Evolutionary conservation across 148 eudicot genomes (phyloP).

Genomic region (Nyssa sinensis): DNA sequence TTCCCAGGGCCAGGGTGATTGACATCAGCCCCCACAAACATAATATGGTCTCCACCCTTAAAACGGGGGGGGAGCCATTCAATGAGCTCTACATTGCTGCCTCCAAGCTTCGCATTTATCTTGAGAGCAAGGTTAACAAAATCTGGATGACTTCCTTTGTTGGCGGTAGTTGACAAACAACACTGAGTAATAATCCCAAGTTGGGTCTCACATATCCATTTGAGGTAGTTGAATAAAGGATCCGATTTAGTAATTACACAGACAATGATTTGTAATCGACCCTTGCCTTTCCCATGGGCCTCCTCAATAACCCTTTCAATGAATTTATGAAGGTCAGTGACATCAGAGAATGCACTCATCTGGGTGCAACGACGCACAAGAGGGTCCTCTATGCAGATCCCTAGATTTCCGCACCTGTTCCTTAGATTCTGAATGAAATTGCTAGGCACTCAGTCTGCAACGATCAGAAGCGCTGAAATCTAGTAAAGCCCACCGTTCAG

Average conservation of each 20-base stretch:
- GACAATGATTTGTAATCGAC: conserved; percentile 50
- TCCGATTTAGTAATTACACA: conserved; percentile 51
- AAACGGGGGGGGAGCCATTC: conserved; percentile 42
- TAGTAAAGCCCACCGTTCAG: conserved; percentile 60
- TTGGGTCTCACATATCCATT: conserved; percentile 65
- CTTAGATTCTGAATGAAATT: conserved; percentile 35
- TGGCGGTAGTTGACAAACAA: conserved; percentile 48
- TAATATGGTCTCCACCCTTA: conserved; percentile 33
- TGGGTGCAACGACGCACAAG: background rate
- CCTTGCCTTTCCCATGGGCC: conserved; percentile 9
- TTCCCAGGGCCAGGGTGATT: conserved; percentile 46
- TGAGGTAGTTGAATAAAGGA: conserved; percentile 53
- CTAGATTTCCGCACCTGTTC: conserved; percentile 40
- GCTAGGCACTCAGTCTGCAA: background rate
- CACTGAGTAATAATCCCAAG: conserved; percentile 75
- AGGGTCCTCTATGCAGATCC: conserved; percentile 40
- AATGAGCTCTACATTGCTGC: conserved; percentile 61
- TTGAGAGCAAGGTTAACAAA: conserved; percentile 70
- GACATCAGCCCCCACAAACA: conserved; percentile 64
- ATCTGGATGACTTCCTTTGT: conserved; percentile 49
- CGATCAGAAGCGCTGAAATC: conserved; percentile 39
- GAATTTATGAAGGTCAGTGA: conserved; percentile 22
- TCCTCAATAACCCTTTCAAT: conserved; percentile 25
- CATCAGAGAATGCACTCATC: conserved; percentile 32
- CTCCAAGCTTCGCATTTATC: conserved; percentile 84